A percentile compares a stretch with the other conserved stretches of the same genome.
Evolutionary conservation across 1,139 yeast genomes (phyloP).

Genomic region (Hanseniaspora uvarum): DNA sequence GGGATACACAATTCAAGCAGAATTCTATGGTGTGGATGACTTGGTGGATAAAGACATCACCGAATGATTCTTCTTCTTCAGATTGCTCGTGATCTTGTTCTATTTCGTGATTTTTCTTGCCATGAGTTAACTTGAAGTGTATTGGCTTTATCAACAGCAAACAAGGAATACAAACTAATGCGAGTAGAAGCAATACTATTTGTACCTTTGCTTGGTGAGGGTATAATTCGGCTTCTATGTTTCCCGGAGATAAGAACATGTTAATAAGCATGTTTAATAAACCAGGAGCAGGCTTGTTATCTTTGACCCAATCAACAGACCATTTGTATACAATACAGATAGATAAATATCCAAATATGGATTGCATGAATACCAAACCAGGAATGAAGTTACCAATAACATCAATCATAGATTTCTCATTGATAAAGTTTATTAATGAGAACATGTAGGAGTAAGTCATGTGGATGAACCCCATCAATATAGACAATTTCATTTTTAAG

Average conservation of each 20-base stretch:
- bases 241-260: constrained; percentile 92
- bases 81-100: constrained; percentile 20
- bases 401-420: constrained; percentile 68
- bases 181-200: constrained; percentile 58
- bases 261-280: constrained; percentile 86
- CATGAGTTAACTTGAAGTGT: constrained; percentile 41
- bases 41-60: constrained; percentile 93
- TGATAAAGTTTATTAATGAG: constrained; percentile 69
- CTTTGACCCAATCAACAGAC: constrained; percentile 82
- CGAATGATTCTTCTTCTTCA: constrained; percentile 49
- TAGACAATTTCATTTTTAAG: constrained; percentile 90
- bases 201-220: constrained; percentile 79
- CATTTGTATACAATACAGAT: constrained; percentile 84
- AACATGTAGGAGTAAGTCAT: constrained; percentile 85
- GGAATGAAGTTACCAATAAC: constrained; percentile 90
- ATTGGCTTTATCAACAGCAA: constrained; percentile 79
- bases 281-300: constrained; percentile 76
- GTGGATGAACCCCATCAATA: constrained; percentile 87
- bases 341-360: constrained; percentile 85
- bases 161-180: constrained; percentile 93
- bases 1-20: constrained; percentile 93
- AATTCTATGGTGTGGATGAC: constrained; percentile 97
- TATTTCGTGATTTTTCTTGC: constrained; percentile 26
- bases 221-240: constrained; percentile 69
- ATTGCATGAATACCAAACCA: constrained; percentile 86